Percentiles rank a stretch among this genome's conserved stretches.
Conservation (phyloP, 2,329 filamentous ascomycete genomes). For the Dactylellina sp. region DNA sequence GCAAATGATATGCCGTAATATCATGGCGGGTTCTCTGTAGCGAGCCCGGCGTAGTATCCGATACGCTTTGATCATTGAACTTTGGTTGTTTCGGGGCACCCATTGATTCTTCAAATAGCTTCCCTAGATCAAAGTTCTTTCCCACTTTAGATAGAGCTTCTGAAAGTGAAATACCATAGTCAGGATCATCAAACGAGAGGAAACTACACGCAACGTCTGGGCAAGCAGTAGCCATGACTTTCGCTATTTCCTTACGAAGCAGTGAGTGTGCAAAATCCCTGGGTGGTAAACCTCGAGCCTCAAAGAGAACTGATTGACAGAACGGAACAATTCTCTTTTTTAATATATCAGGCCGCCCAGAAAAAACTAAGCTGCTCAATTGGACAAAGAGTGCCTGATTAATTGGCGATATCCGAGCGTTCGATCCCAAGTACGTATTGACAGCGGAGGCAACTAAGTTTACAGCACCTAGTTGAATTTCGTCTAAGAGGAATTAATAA, state of each 20-base stretch:
- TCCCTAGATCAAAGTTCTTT: constrained; percentile 8
- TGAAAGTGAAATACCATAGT: constrained; percentile 48
- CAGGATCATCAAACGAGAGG: constrained; percentile 40
- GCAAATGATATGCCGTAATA: background rate
- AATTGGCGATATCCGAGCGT: constrained; percentile 27
- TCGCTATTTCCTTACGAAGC: constrained; percentile 47
- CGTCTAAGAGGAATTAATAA: constrained; percentile 5
- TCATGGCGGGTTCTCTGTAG: background rate
- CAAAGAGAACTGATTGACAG: constrained; percentile 20
- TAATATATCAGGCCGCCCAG: background rate
- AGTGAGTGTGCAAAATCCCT: constrained; percentile 36
- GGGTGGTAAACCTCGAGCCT: constrained; percentile 19
- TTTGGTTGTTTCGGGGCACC: background rate
- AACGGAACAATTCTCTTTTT: constrained; percentile 22
- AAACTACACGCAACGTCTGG: constrained; percentile 39
- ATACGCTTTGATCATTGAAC: background rate
- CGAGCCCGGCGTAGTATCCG: no score
- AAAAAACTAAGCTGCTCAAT: constrained; percentile 15
- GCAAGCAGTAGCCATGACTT: constrained; percentile 17
- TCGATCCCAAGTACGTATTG: background rate
- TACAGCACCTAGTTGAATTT: constrained; percentile 12
- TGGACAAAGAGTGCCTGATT: constrained; percentile 48
- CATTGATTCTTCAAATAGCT: background rate
- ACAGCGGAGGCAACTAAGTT: background rate
- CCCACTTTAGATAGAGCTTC: constrained; percentile 12